Base-by-base conservation (phyloP, 2,329 filamentous ascomycete species). In the Aspergillus pseudoglaucus region DNA sequence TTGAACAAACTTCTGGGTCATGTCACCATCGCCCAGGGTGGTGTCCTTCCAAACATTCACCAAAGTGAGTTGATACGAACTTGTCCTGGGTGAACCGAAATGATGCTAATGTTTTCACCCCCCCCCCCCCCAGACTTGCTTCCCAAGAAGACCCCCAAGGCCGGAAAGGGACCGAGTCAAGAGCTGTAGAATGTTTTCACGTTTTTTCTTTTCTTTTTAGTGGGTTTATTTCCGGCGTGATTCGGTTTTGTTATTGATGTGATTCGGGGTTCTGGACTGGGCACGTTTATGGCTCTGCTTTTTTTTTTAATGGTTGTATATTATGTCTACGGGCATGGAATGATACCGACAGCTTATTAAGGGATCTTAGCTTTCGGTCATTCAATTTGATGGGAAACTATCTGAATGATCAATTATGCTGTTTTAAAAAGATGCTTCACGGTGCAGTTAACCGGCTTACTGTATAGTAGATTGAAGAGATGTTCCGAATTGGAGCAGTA, bases 111-210 rank as follows among this genome's bases (percentile, higher is more conserved):
- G n/a, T 9, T 33, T 15, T 15, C n/a, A n/a, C n/a, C n/a, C n/a
- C n/a, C n/a, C n/a, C n/a, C n/a, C n/a, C 25, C 35, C 35, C n/a
- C 67, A 95, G 91, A 98, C 79, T 87, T 98, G 56, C 84, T 98
- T 59, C 93, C 93, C 70, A 97, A 98, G 90, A 97, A 97, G 88
- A 95, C 93, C 49, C 81, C 84, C 73, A 96, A 97, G 87, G 80
- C 81, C 71, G 88, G 87, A 77, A 95, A 95, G 85, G 85, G 83
- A 71, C 80, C 83, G 64, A 95, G 89, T 79, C 90, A 95, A 78
- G 90, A 96, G 81, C 81, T 97, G 78, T 97, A 89, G 57, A 53
- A 44, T 81, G 77, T 67, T 64, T 65, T 64, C 25, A 30, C 25
- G 25, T 30, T 54, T 53, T 65, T 73, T 77, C 75, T 74, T 72